Evolutionary conservation across 306 rosid genomes (phyloP).

Genomic region (Vicia sativa): DNA sequence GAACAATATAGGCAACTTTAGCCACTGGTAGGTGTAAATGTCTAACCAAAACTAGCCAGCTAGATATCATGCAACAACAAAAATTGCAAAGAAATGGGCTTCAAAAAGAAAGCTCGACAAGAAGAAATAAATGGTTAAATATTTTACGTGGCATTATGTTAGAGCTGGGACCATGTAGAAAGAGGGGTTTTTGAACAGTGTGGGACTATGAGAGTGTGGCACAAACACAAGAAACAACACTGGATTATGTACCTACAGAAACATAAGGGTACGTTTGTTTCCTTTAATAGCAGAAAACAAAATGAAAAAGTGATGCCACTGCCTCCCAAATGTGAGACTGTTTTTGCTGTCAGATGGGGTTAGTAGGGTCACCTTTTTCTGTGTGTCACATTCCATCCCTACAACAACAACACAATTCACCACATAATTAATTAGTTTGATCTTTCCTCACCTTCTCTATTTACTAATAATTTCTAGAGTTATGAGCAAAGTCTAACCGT

Average conservation of each 20-base stretch:
- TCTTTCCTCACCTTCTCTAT: not conserved
- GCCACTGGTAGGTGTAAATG: not conserved
- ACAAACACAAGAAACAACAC: slow-evolving; percentile 33
- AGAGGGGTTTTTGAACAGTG: slow-evolving; percentile 19
- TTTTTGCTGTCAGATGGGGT: slow-evolving; percentile 41
- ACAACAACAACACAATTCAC: slow-evolving; percentile 10
- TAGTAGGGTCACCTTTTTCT: slow-evolving; percentile 46
- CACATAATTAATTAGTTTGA: not conserved
- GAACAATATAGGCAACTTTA: not conserved
- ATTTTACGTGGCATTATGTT: slow-evolving; percentile 30
- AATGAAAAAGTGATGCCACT: slow-evolving; percentile 32
- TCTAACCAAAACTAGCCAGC: not conserved
- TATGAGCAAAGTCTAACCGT: too few relatives aligned
- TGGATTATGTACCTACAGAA: slow-evolving; percentile 36
- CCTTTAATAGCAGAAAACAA: slow-evolving; percentile 8
- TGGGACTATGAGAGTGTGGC: slow-evolving; percentile 35
- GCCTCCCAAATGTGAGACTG: slow-evolving; percentile 38
- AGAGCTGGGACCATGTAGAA: not conserved
- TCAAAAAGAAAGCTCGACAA: not conserved
- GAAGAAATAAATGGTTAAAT: slow-evolving; percentile 19
- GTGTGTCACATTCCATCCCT: slow-evolving; percentile 49
- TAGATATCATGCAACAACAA: not conserved
- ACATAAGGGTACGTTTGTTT: not conserved
- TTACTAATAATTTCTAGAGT: too few relatives aligned
- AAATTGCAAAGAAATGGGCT: not conserved